Evolutionary conservation across 768 basidiomycete species (phyloP), one percentile per base, ranked within the genome.

Genomic region (Trametes cubensis): DNA sequence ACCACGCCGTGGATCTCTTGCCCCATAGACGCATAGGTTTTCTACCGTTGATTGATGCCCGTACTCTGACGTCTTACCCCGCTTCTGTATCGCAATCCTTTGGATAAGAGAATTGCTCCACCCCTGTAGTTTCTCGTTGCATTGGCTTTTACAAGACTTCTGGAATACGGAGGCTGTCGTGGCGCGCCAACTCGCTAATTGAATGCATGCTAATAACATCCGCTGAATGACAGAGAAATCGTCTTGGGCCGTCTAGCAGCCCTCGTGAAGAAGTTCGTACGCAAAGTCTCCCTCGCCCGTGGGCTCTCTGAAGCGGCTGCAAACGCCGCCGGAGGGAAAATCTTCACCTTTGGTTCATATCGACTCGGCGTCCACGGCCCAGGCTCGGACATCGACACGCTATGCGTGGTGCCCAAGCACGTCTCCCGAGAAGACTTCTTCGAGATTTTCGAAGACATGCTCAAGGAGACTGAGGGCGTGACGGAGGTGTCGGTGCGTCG

Each of bases 271-370:
- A 86, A 92, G 71, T 99, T 98, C 72, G 97, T 99, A 51, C 85
- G 85, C 70, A 84, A 85, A 64, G 87, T 95, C 1, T 89, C 91
- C 8, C 73, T 95, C 60, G 77, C 84, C 46, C 84, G 83, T 42
- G 96, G 96, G 7, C 79, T 96, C 48, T 95, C 95, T 30, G 95
- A 98, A 65, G 77, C 88, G 20, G 90, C 93, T 1, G 95, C 96
- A 10, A 84, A 78, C 54, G 88, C 92, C 50, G 94, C 97, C 10
- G 97, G 97, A 54, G 97, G 95, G 66, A 96, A 98, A 81, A 98
- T 99, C 73, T 99, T 94, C 75, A 98, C 97, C 7, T 99, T 96
- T 75, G 97, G 97, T 44, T 98, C 95, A 54, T 98, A 98, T 81
- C 90, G 97, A 69, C 79, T 99, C 51, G 97, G 97, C 61, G 97